These are phyloP conservation scores for Rubia balearica DNA, from an alignment of 305 asterid species.

Conservation along the genomic window DNA sequence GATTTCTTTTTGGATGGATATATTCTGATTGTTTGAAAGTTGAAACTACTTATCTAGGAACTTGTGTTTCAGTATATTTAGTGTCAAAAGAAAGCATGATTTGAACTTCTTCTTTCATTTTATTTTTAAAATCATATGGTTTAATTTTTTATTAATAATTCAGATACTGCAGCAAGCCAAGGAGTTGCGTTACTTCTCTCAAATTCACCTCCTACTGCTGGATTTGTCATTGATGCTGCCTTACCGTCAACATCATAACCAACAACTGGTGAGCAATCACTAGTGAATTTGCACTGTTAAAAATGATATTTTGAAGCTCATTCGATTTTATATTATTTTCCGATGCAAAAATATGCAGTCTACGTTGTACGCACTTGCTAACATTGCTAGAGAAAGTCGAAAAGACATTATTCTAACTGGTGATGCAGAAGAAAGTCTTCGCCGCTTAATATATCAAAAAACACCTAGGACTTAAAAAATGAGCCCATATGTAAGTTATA, in stretches of 20 bases:
- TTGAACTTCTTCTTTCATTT: background rate
- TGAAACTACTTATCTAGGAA: background rate
- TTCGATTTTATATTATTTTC: background rate
- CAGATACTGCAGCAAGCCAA: constrained; percentile 51
- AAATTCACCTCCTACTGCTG: constrained; percentile 54
- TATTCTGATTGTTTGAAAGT: background rate
- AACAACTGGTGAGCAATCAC: constrained; percentile 63
- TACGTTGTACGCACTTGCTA: constrained; percentile 82
- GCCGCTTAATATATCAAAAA: constrained; percentile 56
- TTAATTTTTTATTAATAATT: constrained; percentile 4
- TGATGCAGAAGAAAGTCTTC: constrained; percentile 67
- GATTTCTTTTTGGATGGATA: constrained; percentile 12
- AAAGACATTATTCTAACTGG: constrained; percentile 41
- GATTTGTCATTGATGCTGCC: constrained; percentile 75
- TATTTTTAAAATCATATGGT: background rate
- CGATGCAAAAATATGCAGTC: constrained; percentile 43
- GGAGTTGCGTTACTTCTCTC: constrained; percentile 67
- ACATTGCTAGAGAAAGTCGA: constrained; percentile 78
- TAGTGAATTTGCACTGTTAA: background rate
- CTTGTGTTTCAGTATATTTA: background rate
- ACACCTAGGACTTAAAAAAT: constrained; percentile 74
- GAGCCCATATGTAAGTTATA: constrained; percentile 69
- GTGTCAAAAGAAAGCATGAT: background rate
- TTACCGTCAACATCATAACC: constrained; percentile 69
- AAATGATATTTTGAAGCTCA: background rate